These are phyloP conservation scores for Wallacemonas sp. DNA, from an alignment of 208 protist species.

Conservation along the genomic window DNA sequence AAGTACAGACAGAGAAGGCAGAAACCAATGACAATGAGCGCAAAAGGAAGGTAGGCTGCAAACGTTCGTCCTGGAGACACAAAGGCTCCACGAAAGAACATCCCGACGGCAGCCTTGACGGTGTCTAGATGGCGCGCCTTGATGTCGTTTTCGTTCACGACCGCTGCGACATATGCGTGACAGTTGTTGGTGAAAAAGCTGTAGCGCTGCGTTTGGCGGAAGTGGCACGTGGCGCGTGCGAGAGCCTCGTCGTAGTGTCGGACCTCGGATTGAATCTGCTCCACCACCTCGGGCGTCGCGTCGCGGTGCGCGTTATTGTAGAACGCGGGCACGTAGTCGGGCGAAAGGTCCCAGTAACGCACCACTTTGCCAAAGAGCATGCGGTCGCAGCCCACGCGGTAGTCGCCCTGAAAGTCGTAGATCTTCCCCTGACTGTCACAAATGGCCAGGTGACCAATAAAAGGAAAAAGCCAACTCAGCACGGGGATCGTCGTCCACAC, in stretches of 20 bases:
- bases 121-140: slow-evolving; percentile 31
- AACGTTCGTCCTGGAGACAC: slow-evolving; percentile 27
- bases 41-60: slow-evolving; percentile 38
- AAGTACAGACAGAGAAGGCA: slow-evolving; percentile 6
- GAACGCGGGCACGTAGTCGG: slow-evolving; percentile 54
- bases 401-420: slow-evolving; percentile 91
- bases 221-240: slow-evolving; percentile 36
- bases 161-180: slow-evolving; percentile 70
- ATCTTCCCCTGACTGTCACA: slow-evolving; percentile 81
- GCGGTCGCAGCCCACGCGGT: slow-evolving; percentile 72
- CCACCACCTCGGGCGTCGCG: slow-evolving; percentile 11
- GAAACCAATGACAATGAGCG: slow-evolving; percentile 15
- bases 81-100: slow-evolving; percentile 57
- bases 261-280: slow-evolving; percentile 27
- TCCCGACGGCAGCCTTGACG: slow-evolving; percentile 32
- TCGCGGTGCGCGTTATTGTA: slow-evolving; percentile 18
- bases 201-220: slow-evolving; percentile 66
- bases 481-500: slow-evolving; percentile 91
- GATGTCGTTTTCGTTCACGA: slow-evolving; percentile 34
- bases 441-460: slow-evolving; percentile 91
- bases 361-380: slow-evolving; percentile 89
- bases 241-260: slow-evolving; percentile 61
- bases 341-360: slow-evolving; percentile 80
- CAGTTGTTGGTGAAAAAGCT: slow-evolving; percentile 92
- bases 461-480: slow-evolving; percentile 88